A percentile compares a stretch with the other conserved stretches of the same genome.
phyloP scores from a whole-genome alignment of 164 flowering plant genomes.

The Vitis labrusca region DNA sequence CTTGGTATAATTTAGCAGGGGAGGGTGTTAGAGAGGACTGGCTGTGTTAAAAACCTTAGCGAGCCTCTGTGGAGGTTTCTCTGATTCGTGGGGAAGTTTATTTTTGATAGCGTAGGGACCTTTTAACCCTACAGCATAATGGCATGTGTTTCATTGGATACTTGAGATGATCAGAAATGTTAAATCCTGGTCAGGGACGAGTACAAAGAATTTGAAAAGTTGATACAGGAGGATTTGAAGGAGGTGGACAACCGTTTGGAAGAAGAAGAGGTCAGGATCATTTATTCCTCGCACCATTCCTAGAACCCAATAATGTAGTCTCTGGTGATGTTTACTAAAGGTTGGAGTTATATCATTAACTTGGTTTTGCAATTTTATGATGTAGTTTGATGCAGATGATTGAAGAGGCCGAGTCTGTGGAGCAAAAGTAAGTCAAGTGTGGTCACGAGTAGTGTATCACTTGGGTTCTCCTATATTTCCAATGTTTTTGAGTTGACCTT shows the following conservation, averaged over 20 bases:
- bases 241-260: constrained; percentile 85
- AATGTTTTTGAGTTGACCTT: not conserved
- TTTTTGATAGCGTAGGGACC: no score
- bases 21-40: no score
- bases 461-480: not conserved
- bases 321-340: not conserved
- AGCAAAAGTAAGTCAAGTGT: constrained; percentile 58
- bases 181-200: constrained; percentile 62
- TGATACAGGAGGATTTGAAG: constrained; percentile 80
- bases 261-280: constrained; percentile 83
- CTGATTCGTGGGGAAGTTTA: no score
- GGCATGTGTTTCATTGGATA: no score
- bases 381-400: constrained; percentile 80
- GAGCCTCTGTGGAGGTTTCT: no score
- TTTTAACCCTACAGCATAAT: no score
- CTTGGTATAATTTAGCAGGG: no score
- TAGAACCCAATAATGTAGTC: not conserved
- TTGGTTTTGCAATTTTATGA: not conserved
- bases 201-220: constrained; percentile 88
- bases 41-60: no score
- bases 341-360: not conserved
- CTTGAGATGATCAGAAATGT: no score
- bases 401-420: constrained; percentile 76
- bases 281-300: not conserved
- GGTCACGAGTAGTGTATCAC: not conserved